Conservation (phyloP, 2,329 filamentous ascomycete genomes). For the Sporothrix dimorphospora region DNA sequence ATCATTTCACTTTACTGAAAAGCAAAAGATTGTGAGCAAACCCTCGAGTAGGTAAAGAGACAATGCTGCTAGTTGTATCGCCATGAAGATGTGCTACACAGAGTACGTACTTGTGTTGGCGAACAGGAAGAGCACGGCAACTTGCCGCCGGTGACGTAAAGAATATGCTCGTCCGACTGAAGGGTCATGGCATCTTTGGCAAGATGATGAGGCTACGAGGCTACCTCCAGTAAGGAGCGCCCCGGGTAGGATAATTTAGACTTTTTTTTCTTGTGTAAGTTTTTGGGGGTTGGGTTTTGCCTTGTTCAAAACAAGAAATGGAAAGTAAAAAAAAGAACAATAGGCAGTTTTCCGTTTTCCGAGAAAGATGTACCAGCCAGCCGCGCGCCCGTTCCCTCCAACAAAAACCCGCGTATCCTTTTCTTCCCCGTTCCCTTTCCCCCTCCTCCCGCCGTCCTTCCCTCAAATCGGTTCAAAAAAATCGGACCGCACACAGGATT, state of each 20-base stretch:
- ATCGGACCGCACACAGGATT: neutral
- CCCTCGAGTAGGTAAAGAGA: no score
- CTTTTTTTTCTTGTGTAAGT: slow-evolving; percentile 28
- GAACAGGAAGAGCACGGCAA: no score
- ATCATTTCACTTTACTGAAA: neutral
- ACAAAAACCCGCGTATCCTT: neutral
- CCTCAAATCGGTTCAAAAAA: neutral
- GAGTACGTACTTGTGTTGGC: no score
- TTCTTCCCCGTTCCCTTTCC: neutral
- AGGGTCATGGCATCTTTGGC: neutral
- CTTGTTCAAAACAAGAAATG: slow-evolving; percentile 19
- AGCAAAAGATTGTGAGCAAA: no score
- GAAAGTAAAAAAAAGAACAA: slow-evolving; percentile 30
- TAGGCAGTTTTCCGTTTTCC: slow-evolving; percentile 33
- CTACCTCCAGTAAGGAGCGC: neutral
- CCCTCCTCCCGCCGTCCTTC: neutral
- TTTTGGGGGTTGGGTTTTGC: slow-evolving; percentile 17
- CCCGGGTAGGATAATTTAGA: slow-evolving; percentile 3
- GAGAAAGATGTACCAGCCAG: slow-evolving; percentile 34
- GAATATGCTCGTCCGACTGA: neutral
- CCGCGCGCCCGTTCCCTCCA: slow-evolving; percentile 31
- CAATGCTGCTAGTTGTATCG: no score
- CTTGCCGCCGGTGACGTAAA: no score
- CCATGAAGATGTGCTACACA: no score
- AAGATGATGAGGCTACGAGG: neutral